Percentiles rank a stretch among this genome's conserved stretches.
Conservation (phyloP, 345 rosid species). For the Salix brachista region DNA sequence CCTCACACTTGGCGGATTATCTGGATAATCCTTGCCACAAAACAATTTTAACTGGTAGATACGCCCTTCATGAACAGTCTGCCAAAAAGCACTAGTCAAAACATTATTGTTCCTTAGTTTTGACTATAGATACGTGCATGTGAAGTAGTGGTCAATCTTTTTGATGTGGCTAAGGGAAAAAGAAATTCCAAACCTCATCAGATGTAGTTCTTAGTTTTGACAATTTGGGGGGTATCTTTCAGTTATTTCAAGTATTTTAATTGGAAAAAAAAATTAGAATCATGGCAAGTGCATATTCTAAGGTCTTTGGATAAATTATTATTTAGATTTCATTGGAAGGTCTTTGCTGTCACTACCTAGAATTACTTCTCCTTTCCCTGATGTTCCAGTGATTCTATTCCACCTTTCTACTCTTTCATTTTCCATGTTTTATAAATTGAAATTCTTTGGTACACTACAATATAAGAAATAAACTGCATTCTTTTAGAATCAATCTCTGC, state of each 20-base stretch:
- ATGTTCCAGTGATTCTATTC: neutral
- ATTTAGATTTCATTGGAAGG: neutral
- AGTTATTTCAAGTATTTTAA: neutral
- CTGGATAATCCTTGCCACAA: slow-evolving; percentile 70
- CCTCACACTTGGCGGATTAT: slow-evolving; percentile 67
- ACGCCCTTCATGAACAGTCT: slow-evolving; percentile 83
- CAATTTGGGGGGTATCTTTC: neutral
- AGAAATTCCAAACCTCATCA: neutral
- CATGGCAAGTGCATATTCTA: neutral
- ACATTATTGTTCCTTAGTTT: slow-evolving; percentile 1
- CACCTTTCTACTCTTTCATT: neutral
- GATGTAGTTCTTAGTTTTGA: neutral
- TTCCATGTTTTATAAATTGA: neutral
- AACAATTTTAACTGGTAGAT: slow-evolving; percentile 79
- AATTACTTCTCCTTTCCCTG: neutral
- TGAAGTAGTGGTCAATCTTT: neutral
- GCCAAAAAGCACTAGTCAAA: slow-evolving; percentile 20
- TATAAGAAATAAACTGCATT: neutral
- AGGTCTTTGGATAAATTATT: neutral
- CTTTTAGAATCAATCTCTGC: neutral
- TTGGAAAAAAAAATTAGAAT: neutral
- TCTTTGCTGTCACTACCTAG: neutral
- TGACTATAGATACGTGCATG: neutral
- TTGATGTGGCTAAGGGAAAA: neutral
- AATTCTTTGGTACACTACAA: neutral